These are phyloP conservation scores for Jimgerdemannia flammicorona DNA, from an alignment of 192 early-diverging fungal species.

Conservation along the genomic window DNA sequence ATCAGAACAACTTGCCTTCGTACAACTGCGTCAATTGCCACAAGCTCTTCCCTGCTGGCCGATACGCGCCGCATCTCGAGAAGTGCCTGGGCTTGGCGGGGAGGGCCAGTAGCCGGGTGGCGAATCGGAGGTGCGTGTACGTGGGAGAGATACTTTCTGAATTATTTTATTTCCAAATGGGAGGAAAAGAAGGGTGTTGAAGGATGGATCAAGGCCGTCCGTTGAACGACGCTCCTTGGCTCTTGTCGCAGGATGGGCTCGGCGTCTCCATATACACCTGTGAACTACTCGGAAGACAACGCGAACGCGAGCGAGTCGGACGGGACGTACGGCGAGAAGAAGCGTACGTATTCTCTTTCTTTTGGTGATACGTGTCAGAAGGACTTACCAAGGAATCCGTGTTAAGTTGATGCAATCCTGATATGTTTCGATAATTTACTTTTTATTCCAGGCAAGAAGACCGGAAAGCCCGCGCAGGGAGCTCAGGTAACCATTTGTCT, in stretches of 20 bases:
- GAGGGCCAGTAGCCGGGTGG: constrained; percentile 52
- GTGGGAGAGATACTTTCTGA: no score
- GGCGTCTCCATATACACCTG: constrained; percentile 18
- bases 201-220: neutral
- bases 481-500: neutral
- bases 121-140: constrained; percentile 40
- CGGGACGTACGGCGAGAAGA: neutral
- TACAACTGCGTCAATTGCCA: constrained; percentile 84
- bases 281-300: constrained; percentile 5
- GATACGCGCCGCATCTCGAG: constrained; percentile 90
- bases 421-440: no score
- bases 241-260: constrained; percentile 17
- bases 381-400: no score
- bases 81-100: constrained; percentile 87
- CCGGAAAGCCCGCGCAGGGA: neutral
- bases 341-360: neutral
- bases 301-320: constrained; percentile 3
- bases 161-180: no score
- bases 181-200: neutral
- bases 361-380: no score
- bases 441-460: neutral
- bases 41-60: constrained; percentile 68
- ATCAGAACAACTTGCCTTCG: constrained; percentile 48
- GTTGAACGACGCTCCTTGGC: neutral
- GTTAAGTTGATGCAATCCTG: no score